Base-by-base conservation (phyloP, 345 rosid genomes). In the Citrus maxima region DNA sequence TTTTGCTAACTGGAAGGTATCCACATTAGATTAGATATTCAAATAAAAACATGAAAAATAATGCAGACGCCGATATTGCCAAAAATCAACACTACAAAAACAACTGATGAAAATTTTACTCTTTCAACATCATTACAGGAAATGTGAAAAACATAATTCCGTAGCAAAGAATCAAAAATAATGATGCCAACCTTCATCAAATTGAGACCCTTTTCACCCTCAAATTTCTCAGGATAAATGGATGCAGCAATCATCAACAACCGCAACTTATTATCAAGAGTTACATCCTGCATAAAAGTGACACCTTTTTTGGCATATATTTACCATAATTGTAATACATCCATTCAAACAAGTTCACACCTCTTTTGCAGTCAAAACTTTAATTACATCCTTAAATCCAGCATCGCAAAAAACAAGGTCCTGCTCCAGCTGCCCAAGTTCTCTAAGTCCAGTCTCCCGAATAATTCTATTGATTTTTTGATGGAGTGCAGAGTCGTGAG, bases 351-450 rank as follows among this genome's bases (percentile, higher is more conserved):
- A 42, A 69, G 25, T 80, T 35, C 68, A 82, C 75, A 94, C 99
- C 97, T 92, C 94, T 51, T 88, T 91, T 35, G 88, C 81, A 67
- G 91, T 92, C 75, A 97, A 86, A 88, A 88, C 94, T 75, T 91
- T 93, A 75, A 94, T 88, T 59, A 94, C 93, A 51, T 97, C 98
- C 81, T 93, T 94, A 90, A 82, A 91, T 78, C 98, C 96, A 25
- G 97, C 98, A 90, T 94, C 99, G 80, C 99, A 98, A 84, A 97
- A 97, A 62, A 92, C 98, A 80, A 97, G 96, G 79, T 92, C 97
- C 83, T 97, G 98, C 84, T 97, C 97, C 77, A 97, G 91, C 78
- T 97, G 96, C 78, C 98, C 99, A 79, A 97, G 84, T 75, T 97
- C 98, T 78, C 91, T 85, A 79, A 97, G 98, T 66, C 91, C 93